Evolutionary conservation across 2,329 filamentous ascomycete genomes (phyloP).

Genomic region (Stenocarpella maydis): DNA sequence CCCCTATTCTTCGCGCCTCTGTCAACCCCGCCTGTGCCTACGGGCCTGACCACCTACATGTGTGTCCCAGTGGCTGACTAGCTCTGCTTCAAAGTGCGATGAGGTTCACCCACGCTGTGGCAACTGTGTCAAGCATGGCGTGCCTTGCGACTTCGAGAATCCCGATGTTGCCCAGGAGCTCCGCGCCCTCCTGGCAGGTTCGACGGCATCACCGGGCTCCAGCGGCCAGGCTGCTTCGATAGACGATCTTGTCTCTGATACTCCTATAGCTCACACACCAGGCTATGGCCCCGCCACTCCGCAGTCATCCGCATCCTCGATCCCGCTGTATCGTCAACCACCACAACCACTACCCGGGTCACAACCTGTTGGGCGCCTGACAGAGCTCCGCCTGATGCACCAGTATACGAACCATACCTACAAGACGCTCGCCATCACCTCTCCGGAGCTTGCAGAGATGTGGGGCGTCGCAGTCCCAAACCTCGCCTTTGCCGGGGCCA

Average conservation of each 20-base stretch:
- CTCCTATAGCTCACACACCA: constrained; percentile 30
- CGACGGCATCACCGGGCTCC: constrained; percentile 17
- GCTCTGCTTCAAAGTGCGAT: constrained; percentile 61
- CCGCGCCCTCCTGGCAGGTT: constrained; percentile 44
- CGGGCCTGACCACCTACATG: neutral
- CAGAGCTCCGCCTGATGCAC: constrained; percentile 71
- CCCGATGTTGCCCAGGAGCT: constrained; percentile 57
- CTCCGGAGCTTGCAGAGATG: constrained; percentile 60
- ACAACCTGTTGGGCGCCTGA: constrained; percentile 53
- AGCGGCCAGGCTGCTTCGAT: constrained; percentile 31
- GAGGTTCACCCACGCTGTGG: constrained; percentile 71
- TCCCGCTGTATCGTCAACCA: constrained; percentile 48
- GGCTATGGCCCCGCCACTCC: constrained; percentile 25
- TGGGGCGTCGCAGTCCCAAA: constrained; percentile 69
- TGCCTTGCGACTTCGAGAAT: constrained; percentile 70
- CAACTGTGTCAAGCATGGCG: constrained; percentile 73
- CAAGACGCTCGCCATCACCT: constrained; percentile 65
- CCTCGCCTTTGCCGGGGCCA: constrained; percentile 66
- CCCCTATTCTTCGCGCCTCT: neutral
- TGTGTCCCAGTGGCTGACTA: neutral
- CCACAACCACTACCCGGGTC: constrained; percentile 48
- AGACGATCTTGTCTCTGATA: constrained; percentile 8
- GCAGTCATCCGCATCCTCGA: constrained; percentile 38
- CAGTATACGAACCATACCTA: constrained; percentile 69
- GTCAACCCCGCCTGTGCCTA: neutral